phyloP scores from a whole-genome alignment of 2,329 filamentous ascomycete species.

The Trichophyton simii region DNA sequence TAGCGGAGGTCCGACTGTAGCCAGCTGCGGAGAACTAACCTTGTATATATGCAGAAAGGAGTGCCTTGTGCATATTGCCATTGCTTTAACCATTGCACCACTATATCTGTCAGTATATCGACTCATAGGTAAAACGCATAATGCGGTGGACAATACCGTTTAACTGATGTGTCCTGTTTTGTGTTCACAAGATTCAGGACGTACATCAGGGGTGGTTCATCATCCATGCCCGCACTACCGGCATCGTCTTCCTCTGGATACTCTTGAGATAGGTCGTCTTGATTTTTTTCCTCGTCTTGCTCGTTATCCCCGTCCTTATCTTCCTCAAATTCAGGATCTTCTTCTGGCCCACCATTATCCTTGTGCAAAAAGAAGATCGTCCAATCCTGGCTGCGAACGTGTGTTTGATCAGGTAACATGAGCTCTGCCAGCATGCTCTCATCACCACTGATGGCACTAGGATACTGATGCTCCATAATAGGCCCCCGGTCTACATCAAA shows the following conservation, averaged over 20 bases:
- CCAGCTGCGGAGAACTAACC: conserved; percentile 35
- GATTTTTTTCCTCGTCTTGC: conserved; percentile 5
- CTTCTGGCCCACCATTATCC: conserved; percentile 72
- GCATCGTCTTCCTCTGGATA: conserved; percentile 35
- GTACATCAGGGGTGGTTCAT: conserved; percentile 88
- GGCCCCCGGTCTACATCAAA: conserved; percentile 95
- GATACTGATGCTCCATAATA: conserved; percentile 97
- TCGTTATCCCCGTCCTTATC: conserved; percentile 40
- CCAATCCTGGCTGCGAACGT: conserved; percentile 92
- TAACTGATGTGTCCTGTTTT: conserved; percentile 85
- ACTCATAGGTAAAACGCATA: background rate
- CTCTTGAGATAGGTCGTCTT: conserved; percentile 37
- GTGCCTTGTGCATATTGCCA: conserved; percentile 97
- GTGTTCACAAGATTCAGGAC: conserved; percentile 96
- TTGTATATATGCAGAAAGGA: conserved; percentile 99
- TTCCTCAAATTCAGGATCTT: conserved; percentile 52
- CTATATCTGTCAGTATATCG: conserved; percentile 31
- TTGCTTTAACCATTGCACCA: conserved; percentile 90
- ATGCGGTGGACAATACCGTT: conserved; percentile 41
- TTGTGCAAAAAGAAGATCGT: conserved; percentile 99
- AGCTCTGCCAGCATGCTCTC: conserved; percentile 97
- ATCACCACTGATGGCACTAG: conserved; percentile 85
- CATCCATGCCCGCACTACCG: conserved; percentile 54
- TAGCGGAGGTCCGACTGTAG: background rate
- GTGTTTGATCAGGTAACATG: conserved; percentile 95